Conservation (phyloP, 306 rosid genomes). For the Pterocarpus macrocarpus region DNA sequence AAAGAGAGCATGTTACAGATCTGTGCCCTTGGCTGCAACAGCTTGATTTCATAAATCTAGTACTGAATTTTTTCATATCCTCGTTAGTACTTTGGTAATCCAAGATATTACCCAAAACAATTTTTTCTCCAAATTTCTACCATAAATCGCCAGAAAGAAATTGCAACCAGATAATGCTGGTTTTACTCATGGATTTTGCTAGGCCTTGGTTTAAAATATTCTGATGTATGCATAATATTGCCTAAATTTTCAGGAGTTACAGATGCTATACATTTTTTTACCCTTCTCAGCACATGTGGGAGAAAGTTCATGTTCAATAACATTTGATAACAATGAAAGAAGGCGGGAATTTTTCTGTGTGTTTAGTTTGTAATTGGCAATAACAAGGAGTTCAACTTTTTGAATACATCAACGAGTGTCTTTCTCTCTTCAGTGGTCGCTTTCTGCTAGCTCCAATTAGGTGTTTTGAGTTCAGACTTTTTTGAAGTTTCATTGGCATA, state of each 20-base stretch:
- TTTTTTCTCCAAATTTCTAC: conserved; percentile 14
- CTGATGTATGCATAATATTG: conserved; percentile 38
- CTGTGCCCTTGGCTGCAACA: conserved; percentile 74
- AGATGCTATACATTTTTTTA: conserved; percentile 53
- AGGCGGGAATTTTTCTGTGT: conserved; percentile 48
- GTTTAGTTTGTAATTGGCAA: conserved; percentile 44
- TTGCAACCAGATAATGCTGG: conserved; percentile 21
- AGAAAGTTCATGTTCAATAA: conserved; percentile 69
- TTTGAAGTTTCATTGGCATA: not conserved
- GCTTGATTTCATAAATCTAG: conserved; percentile 57
- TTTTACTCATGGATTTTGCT: conserved; percentile 32
- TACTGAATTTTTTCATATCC: conserved; percentile 34
- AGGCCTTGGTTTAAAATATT: conserved; percentile 37
- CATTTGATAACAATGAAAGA: conserved; percentile 50
- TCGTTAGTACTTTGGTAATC: conserved; percentile 56
- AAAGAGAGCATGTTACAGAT: conserved; percentile 91
- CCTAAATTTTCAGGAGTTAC: conserved; percentile 59
- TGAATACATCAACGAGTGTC: conserved; percentile 7
- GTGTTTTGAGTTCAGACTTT: not conserved
- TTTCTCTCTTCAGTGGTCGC: not conserved
- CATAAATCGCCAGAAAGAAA: conserved; percentile 28
- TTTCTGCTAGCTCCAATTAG: not conserved
- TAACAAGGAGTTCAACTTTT: conserved; percentile 30
- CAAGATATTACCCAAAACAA: conserved; percentile 39
- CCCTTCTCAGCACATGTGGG: conserved; percentile 49